phyloP scores from a whole-genome alignment of 1,284 basidiomycete species.

The Microbotryum intermedium region DNA sequence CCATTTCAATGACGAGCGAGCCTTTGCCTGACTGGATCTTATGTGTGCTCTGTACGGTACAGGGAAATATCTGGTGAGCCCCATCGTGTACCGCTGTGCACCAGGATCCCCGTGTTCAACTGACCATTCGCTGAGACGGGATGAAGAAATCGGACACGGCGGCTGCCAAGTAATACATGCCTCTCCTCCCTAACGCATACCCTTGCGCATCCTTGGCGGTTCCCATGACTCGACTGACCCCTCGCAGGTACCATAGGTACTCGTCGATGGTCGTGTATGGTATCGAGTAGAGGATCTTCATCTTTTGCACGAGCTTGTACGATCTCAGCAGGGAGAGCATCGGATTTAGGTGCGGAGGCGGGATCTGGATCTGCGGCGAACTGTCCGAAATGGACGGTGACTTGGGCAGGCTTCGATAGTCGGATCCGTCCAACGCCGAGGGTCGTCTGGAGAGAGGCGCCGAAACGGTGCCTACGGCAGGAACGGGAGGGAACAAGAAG shows the following conservation, averaged over 20 bases:
- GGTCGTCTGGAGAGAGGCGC: not conserved
- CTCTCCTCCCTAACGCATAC: constrained; percentile 56
- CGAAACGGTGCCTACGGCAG: constrained; percentile 3
- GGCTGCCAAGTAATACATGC: constrained; percentile 93
- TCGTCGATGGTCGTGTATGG: constrained; percentile 94
- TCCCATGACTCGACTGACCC: constrained; percentile 53
- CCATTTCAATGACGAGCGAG: constrained; percentile 90
- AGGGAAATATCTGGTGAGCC: not conserved
- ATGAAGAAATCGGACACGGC: constrained; percentile 98
- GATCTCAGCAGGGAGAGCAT: constrained; percentile 65
- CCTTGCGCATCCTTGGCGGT: constrained; percentile 48
- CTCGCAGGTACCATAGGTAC: constrained; percentile 84
- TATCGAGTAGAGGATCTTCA: constrained; percentile 69
- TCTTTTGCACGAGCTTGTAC: constrained; percentile 70
- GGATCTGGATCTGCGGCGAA: constrained; percentile 24
- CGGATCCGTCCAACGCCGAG: no score
- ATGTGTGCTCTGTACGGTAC: constrained; percentile 68
- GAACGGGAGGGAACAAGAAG: constrained; percentile 22
- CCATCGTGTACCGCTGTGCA: no score
- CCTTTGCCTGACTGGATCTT: constrained; percentile 97
- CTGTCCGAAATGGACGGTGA: not conserved
- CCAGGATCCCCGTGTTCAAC: constrained; percentile 34
- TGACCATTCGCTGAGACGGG: constrained; percentile 75
- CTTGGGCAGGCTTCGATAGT: not conserved
- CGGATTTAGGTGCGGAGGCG: constrained; percentile 39